These are phyloP conservation scores for Cyclotella cryptica DNA, from an alignment of 108 stramenopile species.

Conservation along the genomic window DNA sequence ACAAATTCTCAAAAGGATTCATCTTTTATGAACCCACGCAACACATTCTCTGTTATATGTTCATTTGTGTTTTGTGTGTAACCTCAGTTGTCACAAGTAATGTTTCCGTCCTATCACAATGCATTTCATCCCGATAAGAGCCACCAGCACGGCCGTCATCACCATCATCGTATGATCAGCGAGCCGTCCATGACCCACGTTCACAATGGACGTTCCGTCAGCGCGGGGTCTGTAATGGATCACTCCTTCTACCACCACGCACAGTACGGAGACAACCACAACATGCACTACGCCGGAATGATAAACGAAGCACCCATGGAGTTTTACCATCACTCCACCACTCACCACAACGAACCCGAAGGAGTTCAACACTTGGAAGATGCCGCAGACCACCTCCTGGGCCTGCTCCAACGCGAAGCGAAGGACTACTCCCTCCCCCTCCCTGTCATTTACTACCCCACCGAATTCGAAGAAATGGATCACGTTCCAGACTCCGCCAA, in stretches of 20 bases:
- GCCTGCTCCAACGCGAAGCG: conserved; percentile 42
- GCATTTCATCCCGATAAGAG: conserved; percentile 4
- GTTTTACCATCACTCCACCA: background rate
- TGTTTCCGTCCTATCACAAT: background rate
- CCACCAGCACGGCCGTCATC: background rate
- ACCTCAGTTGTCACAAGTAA: too few species aligned
- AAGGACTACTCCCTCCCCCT: conserved; percentile 36
- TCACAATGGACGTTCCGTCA: conserved; percentile 6
- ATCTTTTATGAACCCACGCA: too few species aligned
- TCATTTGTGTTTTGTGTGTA: too few species aligned
- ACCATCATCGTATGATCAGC: background rate
- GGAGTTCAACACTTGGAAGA: conserved; percentile 2
- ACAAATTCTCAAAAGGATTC: too few species aligned
- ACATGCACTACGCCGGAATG: background rate
- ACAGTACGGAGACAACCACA: background rate
- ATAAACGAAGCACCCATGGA: conserved; percentile 8
- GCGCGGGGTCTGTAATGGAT: background rate
- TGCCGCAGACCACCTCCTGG: conserved; percentile 37
- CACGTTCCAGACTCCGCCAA: background rate
- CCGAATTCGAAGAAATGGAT: conserved; percentile 36
- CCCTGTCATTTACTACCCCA: conserved; percentile 40
- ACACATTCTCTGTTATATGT: too few species aligned
- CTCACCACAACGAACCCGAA: background rate
- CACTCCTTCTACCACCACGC: background rate
- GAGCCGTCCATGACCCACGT: background rate